A percentile compares a stretch with the other conserved stretches of the same genome.
Evolutionary conservation across 805 yeast genomes (phyloP).

Genomic region (Candida silvatica): DNA sequence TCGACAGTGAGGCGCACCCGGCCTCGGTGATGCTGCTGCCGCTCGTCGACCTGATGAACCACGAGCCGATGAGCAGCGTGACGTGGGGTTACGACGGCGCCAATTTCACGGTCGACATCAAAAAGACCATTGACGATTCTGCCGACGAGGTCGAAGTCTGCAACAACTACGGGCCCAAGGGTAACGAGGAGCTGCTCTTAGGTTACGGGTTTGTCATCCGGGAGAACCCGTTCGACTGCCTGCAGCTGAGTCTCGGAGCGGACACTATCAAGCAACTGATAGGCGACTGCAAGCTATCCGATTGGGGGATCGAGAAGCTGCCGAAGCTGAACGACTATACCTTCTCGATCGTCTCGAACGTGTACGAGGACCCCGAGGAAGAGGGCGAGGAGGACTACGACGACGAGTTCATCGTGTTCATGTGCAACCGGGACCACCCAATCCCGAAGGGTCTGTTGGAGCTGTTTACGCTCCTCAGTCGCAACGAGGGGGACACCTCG

Average conservation of each 20-base stretch:
- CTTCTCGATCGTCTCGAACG: conserved; percentile 11
- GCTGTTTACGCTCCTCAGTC: conserved; percentile 46
- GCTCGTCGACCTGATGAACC: conserved; percentile 72
- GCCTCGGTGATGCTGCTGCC: conserved; percentile 56
- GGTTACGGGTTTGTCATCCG: conserved; percentile 74
- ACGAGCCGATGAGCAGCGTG: conserved; percentile 50
- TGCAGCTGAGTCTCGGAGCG: conserved; percentile 50
- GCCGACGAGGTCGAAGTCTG: conserved; percentile 41
- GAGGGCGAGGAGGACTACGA: conserved; percentile 3
- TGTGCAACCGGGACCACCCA: conserved; percentile 20
- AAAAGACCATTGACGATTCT: neutral
- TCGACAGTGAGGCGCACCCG: conserved; percentile 20
- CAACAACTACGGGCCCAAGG: conserved; percentile 84
- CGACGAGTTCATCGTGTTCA: conserved; percentile 10
- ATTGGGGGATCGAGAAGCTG: conserved; percentile 15
- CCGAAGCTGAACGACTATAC: conserved; percentile 22
- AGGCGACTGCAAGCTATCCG: conserved; percentile 2
- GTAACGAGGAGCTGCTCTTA: conserved; percentile 73
- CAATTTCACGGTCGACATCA: conserved; percentile 4
- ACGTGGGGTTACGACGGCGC: conserved; percentile 40
- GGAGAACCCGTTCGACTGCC: conserved; percentile 46
- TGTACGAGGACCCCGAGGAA: neutral
- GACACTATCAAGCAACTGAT: neutral
- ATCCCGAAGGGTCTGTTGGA: conserved; percentile 39
- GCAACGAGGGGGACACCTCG: conserved; percentile 34